Base-by-base conservation (phyloP, 768 basidiomycete species). In the Piloderma croceum region DNA sequence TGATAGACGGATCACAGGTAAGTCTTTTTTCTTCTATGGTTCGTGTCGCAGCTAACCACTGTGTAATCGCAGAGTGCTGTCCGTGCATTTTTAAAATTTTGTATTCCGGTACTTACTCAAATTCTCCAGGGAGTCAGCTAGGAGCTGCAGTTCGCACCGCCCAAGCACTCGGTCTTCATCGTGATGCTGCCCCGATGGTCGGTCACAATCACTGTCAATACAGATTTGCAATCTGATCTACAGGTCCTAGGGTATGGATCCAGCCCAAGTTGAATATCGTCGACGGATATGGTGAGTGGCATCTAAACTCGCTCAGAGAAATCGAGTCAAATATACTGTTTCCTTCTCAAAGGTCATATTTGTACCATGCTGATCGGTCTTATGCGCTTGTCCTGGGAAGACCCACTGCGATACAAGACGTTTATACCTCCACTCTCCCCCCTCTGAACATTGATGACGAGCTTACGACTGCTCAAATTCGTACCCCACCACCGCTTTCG, bases 361-460 rank as follows among this genome's bases (percentile, higher is more conserved):
- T 96, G 2, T 93, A 94, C 56, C 92, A 97, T 56, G 91, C 92
- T 4, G 92, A 96, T 61, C 80, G 90, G 36, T 88, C 90, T 9
- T 91, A 89, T 60, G 90, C 90, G 11, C 71, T 94, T 52, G 82
- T 92, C n/a, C 68, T 94, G 13, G 92, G 92, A 24, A 73, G 92
- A 48, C 92, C 92, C 4, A 82, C 82, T 50, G 83, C 87, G 13
- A 93, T 96, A 37, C 86, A 90, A 54, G 87, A 90, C 51, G 83
- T 81, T 39, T 93, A 90, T 57, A 86, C 87, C 5, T 92, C 90
- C 27, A 89, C 90, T 0, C 71, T 76, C 37, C 70, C 78, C 5
- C 88, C 88, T 10, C 71, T 78, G 34, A 92, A 87, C 50, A 71
- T 82, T 9, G 79, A 83, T 29, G 81, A 81, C 43, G 77, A 79